phyloP scores from a whole-genome alignment of 2,329 filamentous ascomycete species.

The Achaetomium macrosporum region DNA sequence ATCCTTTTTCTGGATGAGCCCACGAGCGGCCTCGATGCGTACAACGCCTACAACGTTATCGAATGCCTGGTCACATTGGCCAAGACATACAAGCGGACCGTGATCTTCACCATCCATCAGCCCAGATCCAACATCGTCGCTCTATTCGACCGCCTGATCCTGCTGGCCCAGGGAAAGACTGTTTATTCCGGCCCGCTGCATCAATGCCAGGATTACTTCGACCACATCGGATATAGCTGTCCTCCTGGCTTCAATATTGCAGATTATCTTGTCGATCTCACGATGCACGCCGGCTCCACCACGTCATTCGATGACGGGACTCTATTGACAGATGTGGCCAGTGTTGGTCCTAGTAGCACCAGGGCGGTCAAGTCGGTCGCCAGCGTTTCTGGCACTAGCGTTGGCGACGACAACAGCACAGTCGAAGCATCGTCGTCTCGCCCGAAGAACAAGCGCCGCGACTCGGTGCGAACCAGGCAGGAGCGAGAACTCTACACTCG shows the following conservation, averaged over 20 bases:
- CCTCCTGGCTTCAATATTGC: constrained; percentile 98
- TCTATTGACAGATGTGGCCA: constrained; percentile 50
- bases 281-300: constrained; percentile 80
- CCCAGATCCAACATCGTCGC: constrained; percentile 97
- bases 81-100: constrained; percentile 93
- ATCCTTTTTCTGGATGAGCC: constrained; percentile 97
- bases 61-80: constrained; percentile 92
- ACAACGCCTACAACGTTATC: constrained; percentile 96
- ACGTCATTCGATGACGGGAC: constrained; percentile 54
- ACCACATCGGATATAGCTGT: constrained; percentile 84
- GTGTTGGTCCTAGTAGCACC: constrained; percentile 77
- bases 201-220: constrained; percentile 87
- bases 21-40: constrained; percentile 91
- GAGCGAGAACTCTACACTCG: constrained; percentile 87
- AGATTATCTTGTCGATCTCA: constrained; percentile 93
- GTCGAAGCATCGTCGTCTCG: constrained; percentile 56
- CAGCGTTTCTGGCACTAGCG: constrained; percentile 65
- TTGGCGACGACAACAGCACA: constrained; percentile 61
- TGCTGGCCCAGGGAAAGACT: constrained; percentile 80
- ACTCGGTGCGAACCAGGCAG: constrained; percentile 79
- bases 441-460: constrained; percentile 63
- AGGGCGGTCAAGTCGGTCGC: constrained; percentile 85
- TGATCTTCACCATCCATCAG: constrained; percentile 98
- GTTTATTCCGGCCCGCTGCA: constrained; percentile 91
- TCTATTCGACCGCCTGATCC: constrained; percentile 87